These are phyloP conservation scores for Mytilinidion resinicola DNA, from an alignment of 495 filamentous ascomycete species.

Conservation along the genomic window DNA sequence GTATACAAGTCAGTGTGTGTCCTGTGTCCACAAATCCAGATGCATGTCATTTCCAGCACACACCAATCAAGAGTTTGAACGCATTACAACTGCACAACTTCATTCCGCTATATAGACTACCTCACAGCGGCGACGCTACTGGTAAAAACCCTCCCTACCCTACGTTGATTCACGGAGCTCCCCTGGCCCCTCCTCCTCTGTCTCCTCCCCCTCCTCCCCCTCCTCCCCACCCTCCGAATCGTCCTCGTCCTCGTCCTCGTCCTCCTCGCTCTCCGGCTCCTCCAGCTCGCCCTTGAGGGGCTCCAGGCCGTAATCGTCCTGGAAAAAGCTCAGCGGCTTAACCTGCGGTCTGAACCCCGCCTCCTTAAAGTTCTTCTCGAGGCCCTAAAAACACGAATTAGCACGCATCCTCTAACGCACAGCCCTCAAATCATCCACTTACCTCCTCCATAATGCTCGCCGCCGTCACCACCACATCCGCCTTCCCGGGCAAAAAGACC, in stretches of 20 bases:
- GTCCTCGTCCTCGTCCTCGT: neutral
- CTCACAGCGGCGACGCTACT: too few relatives aligned
- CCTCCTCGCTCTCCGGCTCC: neutral
- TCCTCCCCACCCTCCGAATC: neutral
- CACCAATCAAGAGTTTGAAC: too few relatives aligned
- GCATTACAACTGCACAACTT: too few relatives aligned
- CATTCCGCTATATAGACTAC: too few relatives aligned
- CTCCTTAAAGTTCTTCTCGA: slow-evolving; percentile 62
- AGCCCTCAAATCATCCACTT: slow-evolving; percentile 32
- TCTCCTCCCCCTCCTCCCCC: neutral
- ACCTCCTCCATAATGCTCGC: slow-evolving; percentile 79
- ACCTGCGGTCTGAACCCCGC: slow-evolving; percentile 74
- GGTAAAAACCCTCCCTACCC: too few relatives aligned
- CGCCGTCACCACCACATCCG: slow-evolving; percentile 85
- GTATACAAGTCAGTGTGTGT: too few relatives aligned
- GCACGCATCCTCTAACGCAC: neutral
- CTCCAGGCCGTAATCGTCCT: slow-evolving; percentile 86
- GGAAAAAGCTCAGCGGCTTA: slow-evolving; percentile 69
- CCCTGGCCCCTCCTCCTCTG: neutral
- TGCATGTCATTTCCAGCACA: too few relatives aligned
- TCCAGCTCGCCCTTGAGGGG: slow-evolving; percentile 16
- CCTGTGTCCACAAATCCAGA: too few relatives aligned
- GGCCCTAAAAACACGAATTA: slow-evolving; percentile 43
- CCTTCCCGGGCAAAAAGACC: slow-evolving; percentile 66
- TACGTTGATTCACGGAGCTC: too few relatives aligned